Evolutionary conservation across 768 basidiomycete genomes (phyloP).

Genomic region (Pulveroboletus sp.): DNA sequence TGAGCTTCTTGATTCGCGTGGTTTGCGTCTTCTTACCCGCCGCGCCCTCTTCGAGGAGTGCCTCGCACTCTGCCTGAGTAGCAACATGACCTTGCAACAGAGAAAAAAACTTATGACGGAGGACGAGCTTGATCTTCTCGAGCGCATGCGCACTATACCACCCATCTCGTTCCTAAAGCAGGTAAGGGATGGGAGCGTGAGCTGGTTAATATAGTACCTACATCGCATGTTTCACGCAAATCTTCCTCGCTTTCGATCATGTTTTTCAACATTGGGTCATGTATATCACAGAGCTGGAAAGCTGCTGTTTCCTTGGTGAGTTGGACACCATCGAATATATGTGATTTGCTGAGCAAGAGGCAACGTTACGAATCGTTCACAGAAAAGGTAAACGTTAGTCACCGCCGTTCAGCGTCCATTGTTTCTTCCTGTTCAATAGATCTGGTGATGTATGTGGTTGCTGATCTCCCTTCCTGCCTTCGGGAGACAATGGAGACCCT

Average conservation of each 20-base stretch:
- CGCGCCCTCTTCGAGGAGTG: slow-evolving; percentile 46
- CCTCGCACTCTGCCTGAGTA: slow-evolving; percentile 70
- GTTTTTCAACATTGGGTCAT: slow-evolving; percentile 76
- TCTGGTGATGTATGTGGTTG: slow-evolving; percentile 23
- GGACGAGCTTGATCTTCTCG: slow-evolving; percentile 79
- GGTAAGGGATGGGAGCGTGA: neutral
- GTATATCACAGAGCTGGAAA: slow-evolving; percentile 92
- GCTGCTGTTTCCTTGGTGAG: slow-evolving; percentile 85
- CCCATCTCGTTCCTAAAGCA: slow-evolving; percentile 71
- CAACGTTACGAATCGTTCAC: neutral
- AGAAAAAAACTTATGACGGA: slow-evolving; percentile 84
- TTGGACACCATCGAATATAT: slow-evolving; percentile 86
- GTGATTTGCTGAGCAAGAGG: slow-evolving; percentile 51
- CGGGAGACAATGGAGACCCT: slow-evolving; percentile 74
- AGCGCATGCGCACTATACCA: slow-evolving; percentile 82
- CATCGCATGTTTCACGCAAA: slow-evolving; percentile 70
- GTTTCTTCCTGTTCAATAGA: slow-evolving; percentile 35
- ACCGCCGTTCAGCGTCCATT: slow-evolving; percentile 32
- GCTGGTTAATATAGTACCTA: slow-evolving; percentile 38
- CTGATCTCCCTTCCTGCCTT: slow-evolving; percentile 45
- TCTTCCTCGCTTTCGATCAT: slow-evolving; percentile 78
- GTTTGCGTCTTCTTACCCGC: slow-evolving; percentile 31
- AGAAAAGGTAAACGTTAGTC: neutral
- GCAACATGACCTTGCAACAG: slow-evolving; percentile 69
- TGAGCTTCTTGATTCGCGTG: slow-evolving; percentile 49